Conservation (phyloP, 1,284 basidiomycete species). For the Ceratobasidium papillatum region DNA sequence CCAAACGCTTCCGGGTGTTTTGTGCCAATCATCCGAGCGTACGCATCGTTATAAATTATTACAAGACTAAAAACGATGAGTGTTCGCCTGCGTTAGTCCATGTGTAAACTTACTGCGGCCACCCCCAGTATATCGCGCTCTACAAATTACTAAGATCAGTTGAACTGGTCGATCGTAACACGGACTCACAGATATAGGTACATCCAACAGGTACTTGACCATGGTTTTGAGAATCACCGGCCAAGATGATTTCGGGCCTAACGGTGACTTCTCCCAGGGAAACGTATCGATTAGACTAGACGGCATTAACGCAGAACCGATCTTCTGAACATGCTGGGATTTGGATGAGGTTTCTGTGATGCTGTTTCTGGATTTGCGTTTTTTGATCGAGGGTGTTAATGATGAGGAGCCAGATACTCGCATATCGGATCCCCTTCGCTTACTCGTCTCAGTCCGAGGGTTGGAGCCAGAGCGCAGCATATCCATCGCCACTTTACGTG, state of each 20-base stretch:
- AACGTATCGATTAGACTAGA: slow-evolving; percentile 26
- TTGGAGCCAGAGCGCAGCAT: slow-evolving; percentile 17
- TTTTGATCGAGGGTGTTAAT: background rate
- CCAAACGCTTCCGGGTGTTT: slow-evolving; percentile 43
- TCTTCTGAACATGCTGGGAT: background rate
- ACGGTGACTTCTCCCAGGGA: slow-evolving; percentile 37
- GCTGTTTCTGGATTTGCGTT: background rate
- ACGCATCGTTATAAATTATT: slow-evolving; percentile 44
- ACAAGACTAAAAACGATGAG: slow-evolving; percentile 20
- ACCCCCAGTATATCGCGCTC: slow-evolving; percentile 26
- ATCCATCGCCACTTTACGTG: slow-evolving; percentile 22
- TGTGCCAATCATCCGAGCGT: slow-evolving; percentile 40
- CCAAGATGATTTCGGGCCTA: slow-evolving; percentile 38
- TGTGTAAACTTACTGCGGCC: slow-evolving; percentile 23
- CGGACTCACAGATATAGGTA: slow-evolving; percentile 35
- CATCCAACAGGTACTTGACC: slow-evolving; percentile 28
- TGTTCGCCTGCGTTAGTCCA: background rate
- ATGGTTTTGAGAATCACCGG: slow-evolving; percentile 35
- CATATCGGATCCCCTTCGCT: background rate
- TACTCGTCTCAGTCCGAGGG: background rate
- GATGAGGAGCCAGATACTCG: slow-evolving; percentile 18
- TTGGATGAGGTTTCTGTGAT: background rate
- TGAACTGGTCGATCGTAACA: background rate
- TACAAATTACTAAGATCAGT: background rate
- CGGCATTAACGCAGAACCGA: background rate